Evolutionary conservation across 768 basidiomycete species (phyloP).

Genomic region (Coprinellus aureogranulatus): DNA sequence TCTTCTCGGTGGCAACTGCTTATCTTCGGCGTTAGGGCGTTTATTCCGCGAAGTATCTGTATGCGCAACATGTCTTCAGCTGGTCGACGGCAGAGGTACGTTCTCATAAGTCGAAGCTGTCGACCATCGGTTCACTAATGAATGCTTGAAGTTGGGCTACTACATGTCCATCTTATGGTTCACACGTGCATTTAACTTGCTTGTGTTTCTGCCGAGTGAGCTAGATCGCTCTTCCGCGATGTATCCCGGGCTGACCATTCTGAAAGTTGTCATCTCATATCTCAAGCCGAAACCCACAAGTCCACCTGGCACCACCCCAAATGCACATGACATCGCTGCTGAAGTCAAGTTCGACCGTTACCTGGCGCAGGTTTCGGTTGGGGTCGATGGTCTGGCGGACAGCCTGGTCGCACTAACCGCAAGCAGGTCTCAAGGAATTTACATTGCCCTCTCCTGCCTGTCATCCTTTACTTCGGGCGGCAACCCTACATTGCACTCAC

Average conservation of each 20-base stretch:
- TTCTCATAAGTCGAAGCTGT: not conserved
- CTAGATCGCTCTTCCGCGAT: slow-evolving; percentile 4
- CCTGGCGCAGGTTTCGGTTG: slow-evolving; percentile 62
- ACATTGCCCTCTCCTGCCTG: slow-evolving; percentile 59
- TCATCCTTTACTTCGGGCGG: slow-evolving; percentile 67
- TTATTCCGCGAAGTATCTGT: slow-evolving; percentile 74
- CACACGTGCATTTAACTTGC: slow-evolving; percentile 60
- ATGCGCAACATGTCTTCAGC: slow-evolving; percentile 67
- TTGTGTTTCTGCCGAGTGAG: slow-evolving; percentile 69
- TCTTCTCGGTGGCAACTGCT: not conserved
- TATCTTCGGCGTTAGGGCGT: slow-evolving; percentile 46
- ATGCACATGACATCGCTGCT: slow-evolving; percentile 47
- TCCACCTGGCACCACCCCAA: slow-evolving; percentile 22
- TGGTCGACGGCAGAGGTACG: slow-evolving; percentile 62
- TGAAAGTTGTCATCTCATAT: slow-evolving; percentile 55
- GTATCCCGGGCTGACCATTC: not conserved
- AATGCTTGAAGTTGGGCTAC: slow-evolving; percentile 52
- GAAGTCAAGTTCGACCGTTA: slow-evolving; percentile 69
- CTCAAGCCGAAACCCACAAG: slow-evolving; percentile 52
- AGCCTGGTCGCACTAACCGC: slow-evolving; percentile 54
- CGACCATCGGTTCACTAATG: slow-evolving; percentile 4
- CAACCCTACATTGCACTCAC: slow-evolving; percentile 66
- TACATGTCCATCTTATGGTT: slow-evolving; percentile 73
- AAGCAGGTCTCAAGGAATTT: slow-evolving; percentile 49
- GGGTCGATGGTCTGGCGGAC: slow-evolving; percentile 68